Conservation (phyloP, 371 early-diverging fungal species). For the Mucor lusitanicus region DNA sequence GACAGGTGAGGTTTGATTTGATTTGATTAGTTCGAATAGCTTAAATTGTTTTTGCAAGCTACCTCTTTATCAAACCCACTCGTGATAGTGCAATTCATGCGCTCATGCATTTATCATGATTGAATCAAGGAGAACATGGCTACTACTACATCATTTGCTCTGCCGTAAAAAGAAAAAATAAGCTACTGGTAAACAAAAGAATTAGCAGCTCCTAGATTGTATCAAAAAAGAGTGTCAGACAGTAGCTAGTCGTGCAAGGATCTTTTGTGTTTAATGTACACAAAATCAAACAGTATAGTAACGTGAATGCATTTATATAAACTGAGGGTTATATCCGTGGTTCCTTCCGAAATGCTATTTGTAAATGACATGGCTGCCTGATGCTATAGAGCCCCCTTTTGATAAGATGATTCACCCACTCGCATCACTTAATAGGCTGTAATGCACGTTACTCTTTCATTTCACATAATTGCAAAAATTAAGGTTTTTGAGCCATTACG, state of each 20-base stretch:
- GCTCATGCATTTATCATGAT: not conserved
- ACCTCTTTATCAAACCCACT: not conserved
- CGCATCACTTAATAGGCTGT: not conserved
- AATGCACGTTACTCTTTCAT: not conserved
- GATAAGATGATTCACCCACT: not conserved
- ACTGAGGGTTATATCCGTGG: not conserved
- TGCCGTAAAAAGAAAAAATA: not conserved
- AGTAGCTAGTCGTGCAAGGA: no score
- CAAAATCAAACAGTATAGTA: not conserved
- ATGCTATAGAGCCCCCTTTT: not conserved
- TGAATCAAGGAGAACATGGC: not conserved
- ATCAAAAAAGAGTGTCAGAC: not conserved
- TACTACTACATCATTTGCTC: not conserved
- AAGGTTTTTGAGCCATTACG: not conserved
- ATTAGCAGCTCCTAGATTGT: not conserved
- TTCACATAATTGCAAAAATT: not conserved
- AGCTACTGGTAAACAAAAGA: not conserved
- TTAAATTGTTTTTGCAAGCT: not conserved
- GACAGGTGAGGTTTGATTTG: conserved; percentile 5
- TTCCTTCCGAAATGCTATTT: not conserved
- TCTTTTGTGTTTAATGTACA: not conserved
- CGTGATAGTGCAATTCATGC: not conserved
- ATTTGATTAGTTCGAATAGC: not conserved
- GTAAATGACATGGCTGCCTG: not conserved
- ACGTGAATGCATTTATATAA: not conserved